phyloP scores from a whole-genome alignment of 2,329 filamentous ascomycete species.

The Neonectria neomacrospora region DNA sequence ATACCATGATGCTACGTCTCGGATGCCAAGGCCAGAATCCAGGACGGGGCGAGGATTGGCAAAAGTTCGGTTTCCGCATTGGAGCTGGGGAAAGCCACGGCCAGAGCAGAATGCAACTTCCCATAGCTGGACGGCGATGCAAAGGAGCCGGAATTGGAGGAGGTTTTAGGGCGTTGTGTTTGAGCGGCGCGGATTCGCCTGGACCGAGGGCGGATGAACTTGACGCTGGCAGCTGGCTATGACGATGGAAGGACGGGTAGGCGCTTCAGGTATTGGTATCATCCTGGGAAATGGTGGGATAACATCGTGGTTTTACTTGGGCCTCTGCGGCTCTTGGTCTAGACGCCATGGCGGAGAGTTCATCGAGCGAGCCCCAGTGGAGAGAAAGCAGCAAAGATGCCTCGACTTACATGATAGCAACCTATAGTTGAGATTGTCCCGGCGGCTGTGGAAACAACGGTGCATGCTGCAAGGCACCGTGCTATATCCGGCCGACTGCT shows the following conservation, averaged over 20 bases:
- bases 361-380: not conserved
- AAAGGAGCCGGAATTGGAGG: not conserved
- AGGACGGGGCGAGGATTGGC: not conserved
- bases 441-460: conserved; percentile 1
- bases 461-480: not conserved
- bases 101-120: not conserved
- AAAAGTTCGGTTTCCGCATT: not conserved
- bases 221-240: not conserved
- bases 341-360: not conserved
- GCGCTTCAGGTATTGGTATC: not conserved
- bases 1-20: conserved; percentile 9
- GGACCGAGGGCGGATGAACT: conserved; percentile 20
- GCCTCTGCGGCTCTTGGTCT: not conserved
- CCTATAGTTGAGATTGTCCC: not conserved
- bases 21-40: conserved; percentile 8
- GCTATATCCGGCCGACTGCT: not conserved
- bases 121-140: not conserved
- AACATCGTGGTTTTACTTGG: not conserved
- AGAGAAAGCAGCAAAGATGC: not conserved
- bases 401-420: too few species aligned
- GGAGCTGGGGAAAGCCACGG: not conserved
- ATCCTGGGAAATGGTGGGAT: not conserved
- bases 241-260: not conserved
- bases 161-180: conserved; percentile 12
- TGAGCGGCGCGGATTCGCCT: conserved; percentile 9